Evolutionary conservation across 208 protist species (phyloP).

Genomic region (Wallacemonas sp.): DNA sequence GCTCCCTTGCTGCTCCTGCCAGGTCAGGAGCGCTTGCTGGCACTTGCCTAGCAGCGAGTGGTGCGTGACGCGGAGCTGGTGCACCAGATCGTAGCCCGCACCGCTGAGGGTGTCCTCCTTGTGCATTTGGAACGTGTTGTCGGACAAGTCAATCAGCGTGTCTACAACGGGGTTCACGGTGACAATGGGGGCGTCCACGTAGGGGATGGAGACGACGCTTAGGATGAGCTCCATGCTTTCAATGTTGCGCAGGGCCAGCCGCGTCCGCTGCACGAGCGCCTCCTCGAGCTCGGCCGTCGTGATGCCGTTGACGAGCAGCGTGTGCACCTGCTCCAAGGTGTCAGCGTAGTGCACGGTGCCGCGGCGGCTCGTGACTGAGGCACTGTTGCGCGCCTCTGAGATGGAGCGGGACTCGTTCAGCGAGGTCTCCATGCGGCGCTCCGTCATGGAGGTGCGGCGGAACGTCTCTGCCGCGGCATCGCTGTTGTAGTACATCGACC

Average conservation of each 20-base stretch:
- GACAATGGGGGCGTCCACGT: slow-evolving; percentile 15
- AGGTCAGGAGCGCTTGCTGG: slow-evolving; percentile 31
- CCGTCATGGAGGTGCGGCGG: slow-evolving; percentile 32
- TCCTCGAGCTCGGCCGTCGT: slow-evolving; percentile 56
- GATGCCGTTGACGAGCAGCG: slow-evolving; percentile 59
- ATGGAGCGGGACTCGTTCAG: slow-evolving; percentile 53
- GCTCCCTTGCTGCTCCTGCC: slow-evolving; percentile 24
- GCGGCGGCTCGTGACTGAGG: slow-evolving; percentile 56
- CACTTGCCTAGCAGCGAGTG: slow-evolving; percentile 59
- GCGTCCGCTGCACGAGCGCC: slow-evolving; percentile 59
- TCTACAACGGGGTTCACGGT: slow-evolving; percentile 15
- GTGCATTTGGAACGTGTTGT: slow-evolving; percentile 31
- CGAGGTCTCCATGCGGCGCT: slow-evolving; percentile 41
- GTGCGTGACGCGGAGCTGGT: slow-evolving; percentile 61
- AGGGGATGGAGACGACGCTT: slow-evolving; percentile 21
- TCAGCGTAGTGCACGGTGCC: slow-evolving; percentile 65
- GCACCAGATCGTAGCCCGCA: slow-evolving; percentile 70
- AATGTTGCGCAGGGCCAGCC: slow-evolving; percentile 55
- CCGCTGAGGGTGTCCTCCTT: slow-evolving; percentile 67
- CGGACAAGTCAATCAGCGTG: background rate
- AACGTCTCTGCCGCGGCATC: slow-evolving; percentile 17
- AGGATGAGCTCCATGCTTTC: slow-evolving; percentile 59
- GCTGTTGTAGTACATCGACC: slow-evolving; percentile 46
- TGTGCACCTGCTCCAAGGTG: slow-evolving; percentile 75
- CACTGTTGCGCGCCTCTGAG: slow-evolving; percentile 49